These are phyloP conservation scores for Lolium perenne DNA, from an alignment of 176 grass and related monocot genomes.

Conservation along the genomic window DNA sequence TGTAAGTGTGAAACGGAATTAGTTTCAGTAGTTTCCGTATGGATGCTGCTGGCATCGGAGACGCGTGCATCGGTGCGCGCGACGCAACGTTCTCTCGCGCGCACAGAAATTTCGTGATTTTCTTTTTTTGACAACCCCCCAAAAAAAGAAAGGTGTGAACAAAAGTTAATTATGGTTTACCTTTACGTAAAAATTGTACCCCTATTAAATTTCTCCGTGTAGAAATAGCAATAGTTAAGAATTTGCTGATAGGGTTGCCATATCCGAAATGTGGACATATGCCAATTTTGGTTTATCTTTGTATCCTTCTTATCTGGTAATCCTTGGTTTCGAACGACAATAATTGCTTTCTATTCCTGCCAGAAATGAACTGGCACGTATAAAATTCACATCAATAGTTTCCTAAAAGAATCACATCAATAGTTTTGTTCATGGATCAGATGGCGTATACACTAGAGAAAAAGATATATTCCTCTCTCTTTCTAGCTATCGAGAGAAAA, in stretches of 20 bases:
- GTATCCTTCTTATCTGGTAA: background rate
- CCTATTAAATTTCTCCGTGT: background rate
- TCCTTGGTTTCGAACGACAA: background rate
- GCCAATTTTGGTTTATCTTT: background rate
- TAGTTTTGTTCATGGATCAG: background rate
- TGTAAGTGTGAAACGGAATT: background rate
- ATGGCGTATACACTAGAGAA: slow-evolving; percentile 21
- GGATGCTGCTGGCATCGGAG: background rate
- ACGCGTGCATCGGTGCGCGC: background rate
- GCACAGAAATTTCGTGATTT: background rate
- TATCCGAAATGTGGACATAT: background rate
- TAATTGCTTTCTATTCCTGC: slow-evolving; percentile 2
- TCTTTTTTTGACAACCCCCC: background rate
- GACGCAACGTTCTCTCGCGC: background rate
- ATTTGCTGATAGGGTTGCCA: background rate
- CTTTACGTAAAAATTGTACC: background rate
- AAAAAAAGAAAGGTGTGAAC: background rate
- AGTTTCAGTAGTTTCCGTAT: background rate
- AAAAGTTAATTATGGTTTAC: background rate
- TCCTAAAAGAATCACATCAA: background rate
- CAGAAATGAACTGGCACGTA: background rate
- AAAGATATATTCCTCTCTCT: background rate
- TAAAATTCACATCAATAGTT: background rate
- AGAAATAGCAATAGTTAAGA: background rate
- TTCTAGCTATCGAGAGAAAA: background rate